These are phyloP conservation scores for Beauveria sp. DNA, from an alignment of 2,329 filamentous ascomycete species.

Conservation along the genomic window DNA sequence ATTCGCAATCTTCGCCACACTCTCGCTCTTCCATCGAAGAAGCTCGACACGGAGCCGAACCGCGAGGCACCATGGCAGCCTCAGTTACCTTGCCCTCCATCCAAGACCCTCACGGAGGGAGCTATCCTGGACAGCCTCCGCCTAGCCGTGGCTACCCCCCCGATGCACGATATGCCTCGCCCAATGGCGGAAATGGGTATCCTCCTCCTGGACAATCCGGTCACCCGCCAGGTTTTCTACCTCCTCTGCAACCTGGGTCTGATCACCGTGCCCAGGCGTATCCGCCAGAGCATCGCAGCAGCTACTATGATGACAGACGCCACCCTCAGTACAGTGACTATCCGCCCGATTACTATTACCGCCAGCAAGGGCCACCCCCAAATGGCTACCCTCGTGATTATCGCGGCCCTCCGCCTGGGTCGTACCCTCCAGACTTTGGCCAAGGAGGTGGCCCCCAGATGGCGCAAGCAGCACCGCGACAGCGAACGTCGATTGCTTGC, in stretches of 20 bases:
- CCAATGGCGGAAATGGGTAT: slow-evolving; percentile 39
- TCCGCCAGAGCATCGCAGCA: slow-evolving; percentile 32
- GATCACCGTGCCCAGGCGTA: slow-evolving; percentile 29
- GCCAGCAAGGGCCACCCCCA: slow-evolving; percentile 24
- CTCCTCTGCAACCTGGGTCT: slow-evolving; percentile 30
- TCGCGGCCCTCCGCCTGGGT: slow-evolving; percentile 22
- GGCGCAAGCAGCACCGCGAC: slow-evolving; percentile 47
- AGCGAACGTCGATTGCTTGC: slow-evolving; percentile 53
- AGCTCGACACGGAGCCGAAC: slow-evolving; percentile 23
- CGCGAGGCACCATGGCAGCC: slow-evolving; percentile 32
- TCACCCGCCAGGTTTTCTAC: slow-evolving; percentile 26
- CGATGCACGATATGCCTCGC: slow-evolving; percentile 35
- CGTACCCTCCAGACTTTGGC: slow-evolving; percentile 29
- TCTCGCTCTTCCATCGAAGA: slow-evolving; percentile 32
- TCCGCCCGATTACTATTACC: slow-evolving; percentile 28
- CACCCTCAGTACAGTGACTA: slow-evolving; percentile 29
- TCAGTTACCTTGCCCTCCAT: slow-evolving; percentile 43
- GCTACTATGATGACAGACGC: slow-evolving; percentile 29
- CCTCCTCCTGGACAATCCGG: slow-evolving; percentile 28
- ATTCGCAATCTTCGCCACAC: slow-evolving; percentile 34
- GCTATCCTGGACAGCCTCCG: slow-evolving; percentile 26
- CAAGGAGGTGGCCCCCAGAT: slow-evolving; percentile 29
- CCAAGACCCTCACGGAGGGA: slow-evolving; percentile 34
- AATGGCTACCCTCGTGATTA: slow-evolving; percentile 22
- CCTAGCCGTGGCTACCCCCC: slow-evolving; percentile 26